Percentiles rank a stretch among this genome's conserved stretches.
phyloP scores from a whole-genome alignment of 192 early-diverging fungal species.

The Rhizoclosmatium globosum region DNA sequence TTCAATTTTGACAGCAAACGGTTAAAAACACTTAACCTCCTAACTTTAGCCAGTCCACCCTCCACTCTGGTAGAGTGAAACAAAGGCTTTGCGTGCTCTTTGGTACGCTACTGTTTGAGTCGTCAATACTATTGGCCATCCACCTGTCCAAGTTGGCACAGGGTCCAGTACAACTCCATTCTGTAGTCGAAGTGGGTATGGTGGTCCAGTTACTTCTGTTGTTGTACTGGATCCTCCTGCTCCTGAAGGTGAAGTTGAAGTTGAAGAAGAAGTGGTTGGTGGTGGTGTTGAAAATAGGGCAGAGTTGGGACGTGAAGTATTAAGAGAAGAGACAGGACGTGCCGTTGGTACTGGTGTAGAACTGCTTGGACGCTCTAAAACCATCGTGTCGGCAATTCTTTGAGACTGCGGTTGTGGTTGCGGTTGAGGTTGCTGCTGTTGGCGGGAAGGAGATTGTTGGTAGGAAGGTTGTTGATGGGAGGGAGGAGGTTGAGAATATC shows the following conservation, averaged over 20 bases:
- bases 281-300: too few relatives aligned
- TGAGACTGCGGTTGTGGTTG: background rate
- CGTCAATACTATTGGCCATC: constrained; percentile 22
- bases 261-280: background rate
- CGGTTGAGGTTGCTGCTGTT: background rate
- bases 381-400: background rate
- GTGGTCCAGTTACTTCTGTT: background rate
- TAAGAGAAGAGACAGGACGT: background rate
- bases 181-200: background rate
- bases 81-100: background rate
- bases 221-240: background rate
- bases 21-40: too few relatives aligned
- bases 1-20: too few relatives aligned
- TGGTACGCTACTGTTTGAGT: background rate
- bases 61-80: too few relatives aligned
- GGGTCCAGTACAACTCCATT: background rate
- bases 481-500: background rate
- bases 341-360: background rate
- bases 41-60: too few relatives aligned
- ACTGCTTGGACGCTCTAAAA: background rate
- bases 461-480: background rate
- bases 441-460: background rate
- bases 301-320: too few relatives aligned
- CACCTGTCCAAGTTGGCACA: constrained; percentile 20
- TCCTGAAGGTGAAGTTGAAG: background rate